phyloP scores from a whole-genome alignment of 106 monocot species.

The Ottelia alismoides region DNA sequence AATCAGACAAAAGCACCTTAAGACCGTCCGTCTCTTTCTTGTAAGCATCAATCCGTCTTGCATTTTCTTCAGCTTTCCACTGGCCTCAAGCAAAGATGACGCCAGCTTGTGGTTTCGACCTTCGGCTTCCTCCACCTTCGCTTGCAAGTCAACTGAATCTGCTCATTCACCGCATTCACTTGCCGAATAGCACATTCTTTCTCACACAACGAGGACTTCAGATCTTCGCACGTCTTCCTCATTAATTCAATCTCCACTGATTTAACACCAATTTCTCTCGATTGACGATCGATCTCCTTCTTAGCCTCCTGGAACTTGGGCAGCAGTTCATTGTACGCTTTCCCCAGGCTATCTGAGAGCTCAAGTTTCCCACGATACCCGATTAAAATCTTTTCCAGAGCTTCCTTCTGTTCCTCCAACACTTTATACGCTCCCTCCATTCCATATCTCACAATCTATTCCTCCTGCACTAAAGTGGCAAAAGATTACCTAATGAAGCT shows the following conservation, averaged over 20 bases:
- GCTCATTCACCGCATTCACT: constrained; percentile 38
- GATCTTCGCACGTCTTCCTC: constrained; percentile 31
- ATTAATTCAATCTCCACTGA: constrained; percentile 29
- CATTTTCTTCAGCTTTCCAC: constrained; percentile 23
- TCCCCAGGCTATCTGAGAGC: constrained; percentile 33
- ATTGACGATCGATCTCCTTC: constrained; percentile 26
- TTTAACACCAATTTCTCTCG: constrained; percentile 26
- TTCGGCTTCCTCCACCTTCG: constrained; percentile 29
- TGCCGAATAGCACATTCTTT: constrained; percentile 48
- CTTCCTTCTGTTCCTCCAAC: constrained; percentile 50
- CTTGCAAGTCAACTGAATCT: constrained; percentile 16
- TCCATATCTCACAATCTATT: no score
- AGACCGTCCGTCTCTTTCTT: constrained; percentile 40
- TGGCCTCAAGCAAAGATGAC: constrained; percentile 49
- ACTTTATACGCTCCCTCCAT: constrained; percentile 37
- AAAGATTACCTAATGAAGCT: no score
- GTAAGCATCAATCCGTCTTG: constrained; percentile 15
- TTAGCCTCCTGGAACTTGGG: constrained; percentile 29
- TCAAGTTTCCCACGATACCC: constrained; percentile 32
- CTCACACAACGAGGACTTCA: constrained; percentile 31
- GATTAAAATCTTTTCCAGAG: constrained; percentile 31
- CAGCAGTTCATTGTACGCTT: constrained; percentile 27
- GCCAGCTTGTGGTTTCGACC: constrained; percentile 31
- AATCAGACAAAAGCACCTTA: constrained; percentile 25
- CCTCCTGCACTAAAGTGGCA: no score